A percentile compares a stretch with the other conserved stretches of the same genome.
Conservation (phyloP, 106 monocot species). For the Xerophyta viscosa region DNA sequence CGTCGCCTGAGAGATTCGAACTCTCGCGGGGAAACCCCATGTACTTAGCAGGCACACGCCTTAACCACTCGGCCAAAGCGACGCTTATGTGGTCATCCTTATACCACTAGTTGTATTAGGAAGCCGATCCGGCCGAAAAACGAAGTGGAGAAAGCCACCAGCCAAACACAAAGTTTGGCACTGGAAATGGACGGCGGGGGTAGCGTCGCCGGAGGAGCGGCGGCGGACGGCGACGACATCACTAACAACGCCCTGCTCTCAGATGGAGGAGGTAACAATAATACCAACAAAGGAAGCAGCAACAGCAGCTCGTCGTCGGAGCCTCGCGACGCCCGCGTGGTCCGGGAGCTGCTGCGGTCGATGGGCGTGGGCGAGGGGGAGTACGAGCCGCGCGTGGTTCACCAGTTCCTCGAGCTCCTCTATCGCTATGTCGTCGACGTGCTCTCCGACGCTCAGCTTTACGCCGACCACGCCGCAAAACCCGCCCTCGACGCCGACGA, state of each 20-base stretch:
- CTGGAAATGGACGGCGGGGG: too few species aligned
- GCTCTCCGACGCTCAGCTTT: slow-evolving; percentile 70
- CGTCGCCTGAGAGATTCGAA: slow-evolving; percentile 99
- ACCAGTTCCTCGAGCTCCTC: slow-evolving; percentile 86
- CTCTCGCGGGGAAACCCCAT: slow-evolving; percentile 94
- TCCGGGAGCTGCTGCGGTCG: slow-evolving; percentile 72
- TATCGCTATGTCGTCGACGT: slow-evolving; percentile 92
- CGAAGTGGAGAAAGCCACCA: too few species aligned
- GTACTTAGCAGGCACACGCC: slow-evolving; percentile 79
- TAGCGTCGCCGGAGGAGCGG: too few species aligned
- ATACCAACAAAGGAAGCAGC: slow-evolving; percentile 2
- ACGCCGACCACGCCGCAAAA: slow-evolving; percentile 91
- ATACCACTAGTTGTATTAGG: too few species aligned
- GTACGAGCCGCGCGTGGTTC: slow-evolving; percentile 77
- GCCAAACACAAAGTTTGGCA: too few species aligned
- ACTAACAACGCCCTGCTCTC: too few species aligned
- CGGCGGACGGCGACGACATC: not conserved
- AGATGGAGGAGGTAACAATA: too few species aligned
- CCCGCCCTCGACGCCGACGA: slow-evolving; percentile 74
- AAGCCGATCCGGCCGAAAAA: too few species aligned
- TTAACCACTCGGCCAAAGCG: slow-evolving; percentile 77
- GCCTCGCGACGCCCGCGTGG: slow-evolving; percentile 79
- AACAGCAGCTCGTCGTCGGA: slow-evolving; percentile 20
- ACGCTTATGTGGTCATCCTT: too few species aligned
- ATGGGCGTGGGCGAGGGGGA: slow-evolving; percentile 81